Percentiles rank a stretch among this genome's conserved stretches.
phyloP scores from a whole-genome alignment of 2,329 filamentous ascomycete species.

The Chalaropsis ovoidea region DNA sequence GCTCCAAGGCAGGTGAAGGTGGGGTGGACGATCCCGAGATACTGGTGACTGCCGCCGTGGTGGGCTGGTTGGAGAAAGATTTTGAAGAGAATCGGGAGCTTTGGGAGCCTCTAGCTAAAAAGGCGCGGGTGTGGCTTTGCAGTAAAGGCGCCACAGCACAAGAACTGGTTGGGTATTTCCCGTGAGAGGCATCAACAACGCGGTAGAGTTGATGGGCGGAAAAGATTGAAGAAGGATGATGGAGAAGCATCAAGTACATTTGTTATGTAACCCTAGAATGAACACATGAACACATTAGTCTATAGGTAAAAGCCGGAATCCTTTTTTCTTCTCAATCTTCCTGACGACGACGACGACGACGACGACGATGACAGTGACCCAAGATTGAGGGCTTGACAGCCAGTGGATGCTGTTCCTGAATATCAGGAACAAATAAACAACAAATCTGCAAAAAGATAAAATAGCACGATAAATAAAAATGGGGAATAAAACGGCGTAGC shows the following conservation, averaged over 20 bases:
- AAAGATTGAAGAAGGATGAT: not conserved
- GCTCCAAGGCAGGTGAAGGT: not conserved
- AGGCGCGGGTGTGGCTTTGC: conserved; percentile 45
- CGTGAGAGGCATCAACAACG: not conserved
- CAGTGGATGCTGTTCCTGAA: conserved; percentile 8
- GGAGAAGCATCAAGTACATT: not conserved
- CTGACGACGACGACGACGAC: not conserved
- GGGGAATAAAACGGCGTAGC: not conserved
- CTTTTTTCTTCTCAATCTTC: not conserved
- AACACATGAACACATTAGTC: not conserved
- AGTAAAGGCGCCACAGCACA: not conserved
- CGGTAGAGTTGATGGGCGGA: not conserved
- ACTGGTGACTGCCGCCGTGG: conserved; percentile 34
- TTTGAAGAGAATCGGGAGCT: conserved; percentile 40
- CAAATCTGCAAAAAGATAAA: not conserved
- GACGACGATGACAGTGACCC: not conserved
- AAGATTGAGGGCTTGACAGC: not conserved
- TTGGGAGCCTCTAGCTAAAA: conserved; percentile 56
- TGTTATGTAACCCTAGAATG: not conserved
- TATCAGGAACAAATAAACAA: not conserved
- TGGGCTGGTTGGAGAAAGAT: conserved; percentile 42
- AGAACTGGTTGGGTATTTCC: not conserved
- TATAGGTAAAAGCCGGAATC: not conserved
- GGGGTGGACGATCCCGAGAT: conserved; percentile 16
- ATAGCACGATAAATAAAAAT: not conserved